A percentile compares a stretch with the other conserved stretches of the same genome.
phyloP scores from a whole-genome alignment of 176 grass and related monocot species.

The Pontederia crassipes region DNA sequence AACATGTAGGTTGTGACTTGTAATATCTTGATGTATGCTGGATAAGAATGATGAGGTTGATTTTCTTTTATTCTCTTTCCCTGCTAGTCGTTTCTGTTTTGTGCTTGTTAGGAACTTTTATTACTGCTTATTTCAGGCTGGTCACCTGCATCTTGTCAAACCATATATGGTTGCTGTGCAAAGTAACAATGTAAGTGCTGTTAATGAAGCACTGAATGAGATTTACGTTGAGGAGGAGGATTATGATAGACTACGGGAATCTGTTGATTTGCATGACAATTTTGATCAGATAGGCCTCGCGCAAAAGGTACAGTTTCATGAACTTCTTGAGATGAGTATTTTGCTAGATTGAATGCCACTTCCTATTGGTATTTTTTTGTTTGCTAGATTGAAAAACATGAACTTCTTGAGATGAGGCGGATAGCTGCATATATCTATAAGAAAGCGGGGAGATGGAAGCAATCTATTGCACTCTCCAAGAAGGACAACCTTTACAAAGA shows the following conservation, averaged over 20 bases:
- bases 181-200: constrained; percentile 92
- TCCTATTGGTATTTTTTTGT: background rate
- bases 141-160: constrained; percentile 85
- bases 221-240: constrained; percentile 98
- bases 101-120: background rate
- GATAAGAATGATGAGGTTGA: background rate
- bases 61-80: background rate
- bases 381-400: constrained; percentile 86
- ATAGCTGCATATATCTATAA: constrained; percentile 99
- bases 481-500: constrained; percentile 98
- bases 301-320: constrained; percentile 50
- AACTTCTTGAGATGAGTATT: too few species aligned
- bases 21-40: background rate
- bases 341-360: background rate
- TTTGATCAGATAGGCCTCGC: constrained; percentile 99
- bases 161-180: constrained; percentile 99
- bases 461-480: constrained; percentile 87
- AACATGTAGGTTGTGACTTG: background rate
- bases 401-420: constrained; percentile 97
- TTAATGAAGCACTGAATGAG: constrained; percentile 93
- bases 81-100: background rate
- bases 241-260: constrained; percentile 84
- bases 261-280: constrained; percentile 95
- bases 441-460: constrained; percentile 98
- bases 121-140: constrained; percentile 48